Base-by-base conservation (phyloP, 192 early-diverging fungal genomes). In the Linnemannia hyalina region DNA sequence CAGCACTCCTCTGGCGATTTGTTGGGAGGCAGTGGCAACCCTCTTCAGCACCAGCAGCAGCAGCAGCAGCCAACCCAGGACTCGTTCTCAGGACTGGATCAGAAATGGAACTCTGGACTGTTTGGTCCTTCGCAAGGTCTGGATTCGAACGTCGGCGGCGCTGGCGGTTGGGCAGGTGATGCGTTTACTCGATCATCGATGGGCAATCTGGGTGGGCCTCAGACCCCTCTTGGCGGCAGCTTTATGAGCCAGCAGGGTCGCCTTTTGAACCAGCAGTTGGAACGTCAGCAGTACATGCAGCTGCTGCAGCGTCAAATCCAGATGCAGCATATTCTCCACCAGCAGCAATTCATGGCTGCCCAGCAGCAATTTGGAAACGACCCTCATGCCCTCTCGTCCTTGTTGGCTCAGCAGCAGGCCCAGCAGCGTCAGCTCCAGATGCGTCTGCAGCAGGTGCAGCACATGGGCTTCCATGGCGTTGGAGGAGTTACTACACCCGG, bases 211-310 rank as follows among this genome's bases (percentile, higher is more conserved):
- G 23, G 49, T 13, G 77, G 65, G 2, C 44, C 69, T 15, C 77
- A 78, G 8, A 57, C 77, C 3, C 77, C 77, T 41, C 47, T 71
- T 9, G 77, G 68, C 15, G 69, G 69, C 3, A 35, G 29, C 23
- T 44, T 71, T 42, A 55, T 70, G 32, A 22, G 40, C 13, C 44
- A 52, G 23, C 69, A 71, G 32, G 69, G 70, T 52, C 80, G 86
- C 42, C 77, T 69, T 22, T 70, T 81, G 18, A 65, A 54, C 32
- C 80, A 82, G 42, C 78, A 90, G 46, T 40, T 89, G 35, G 88
- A 90, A 22, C 75, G 80, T 29, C 88, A 78, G 77, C 77, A 78
- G 52, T 70, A 70, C 49, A 42, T 78, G 65, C 77, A 78, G 52
- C 41, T 78, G 52, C 26, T 78, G 49, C 77, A 78, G 16, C 77